These are phyloP conservation scores for Fraxinus pennsylvanica DNA, from an alignment of 257 asterid species.

Conservation along the genomic window DNA sequence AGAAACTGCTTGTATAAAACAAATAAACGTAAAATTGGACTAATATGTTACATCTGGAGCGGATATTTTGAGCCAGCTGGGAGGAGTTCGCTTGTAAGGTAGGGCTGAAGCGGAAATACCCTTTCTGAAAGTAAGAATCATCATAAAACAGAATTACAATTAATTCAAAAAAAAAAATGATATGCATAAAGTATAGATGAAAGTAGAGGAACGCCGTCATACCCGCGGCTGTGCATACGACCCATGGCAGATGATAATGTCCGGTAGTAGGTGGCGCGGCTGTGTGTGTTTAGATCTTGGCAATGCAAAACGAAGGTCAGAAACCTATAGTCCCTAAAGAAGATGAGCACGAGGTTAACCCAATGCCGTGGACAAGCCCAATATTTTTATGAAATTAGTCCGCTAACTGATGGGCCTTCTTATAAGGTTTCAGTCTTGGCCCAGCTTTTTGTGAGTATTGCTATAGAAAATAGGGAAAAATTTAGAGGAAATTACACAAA, in stretches of 20 bases:
- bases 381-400: too few relatives aligned
- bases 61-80: conserved; percentile 79
- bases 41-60: conserved; percentile 51
- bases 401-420: too few relatives aligned
- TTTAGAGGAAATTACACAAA: too few relatives aligned
- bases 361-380: too few relatives aligned
- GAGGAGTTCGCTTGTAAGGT: conserved; percentile 83
- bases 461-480: too few relatives aligned
- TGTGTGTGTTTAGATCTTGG: neutral
- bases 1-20: neutral
- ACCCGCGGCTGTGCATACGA: conserved; percentile 68
- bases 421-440: too few relatives aligned
- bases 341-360: neutral
- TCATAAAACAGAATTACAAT: neutral
- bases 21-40: neutral
- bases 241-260: conserved; percentile 40
- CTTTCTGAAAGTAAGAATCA: conserved; percentile 46
- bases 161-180: neutral
- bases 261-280: conserved; percentile 24
- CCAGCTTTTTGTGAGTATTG: too few relatives aligned
- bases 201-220: neutral
- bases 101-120: conserved; percentile 88
- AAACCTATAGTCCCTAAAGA: conserved; percentile 6
- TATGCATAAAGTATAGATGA: neutral
- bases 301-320: neutral